A percentile compares a stretch with the other conserved stretches of the same genome.
Conservation (phyloP, 139 green algal species). For the Picochlorum sp. region DNA sequence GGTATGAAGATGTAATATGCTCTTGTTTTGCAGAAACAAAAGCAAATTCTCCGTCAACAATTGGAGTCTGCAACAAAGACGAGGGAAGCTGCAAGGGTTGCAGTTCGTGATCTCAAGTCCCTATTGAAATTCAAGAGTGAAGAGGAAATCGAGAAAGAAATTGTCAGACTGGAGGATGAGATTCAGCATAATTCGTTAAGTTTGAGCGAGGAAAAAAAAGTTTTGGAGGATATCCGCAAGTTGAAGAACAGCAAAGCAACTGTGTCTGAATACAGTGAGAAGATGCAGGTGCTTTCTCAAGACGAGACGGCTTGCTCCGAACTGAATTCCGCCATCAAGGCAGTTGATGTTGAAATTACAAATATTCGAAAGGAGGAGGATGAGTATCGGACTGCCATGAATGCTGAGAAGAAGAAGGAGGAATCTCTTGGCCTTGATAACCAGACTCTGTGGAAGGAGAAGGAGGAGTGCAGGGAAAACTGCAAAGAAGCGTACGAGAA, state of each 20-base stretch:
- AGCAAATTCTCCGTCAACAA: slow-evolving; percentile 13
- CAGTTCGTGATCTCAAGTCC: slow-evolving; percentile 16
- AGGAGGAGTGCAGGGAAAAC: slow-evolving; percentile 23
- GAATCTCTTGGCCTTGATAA: neutral
- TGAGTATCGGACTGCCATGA: slow-evolving; percentile 3
- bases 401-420: neutral
- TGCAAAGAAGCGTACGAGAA: slow-evolving; percentile 34
- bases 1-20: neutral
- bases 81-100: slow-evolving; percentile 4
- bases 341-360: slow-evolving; percentile 15
- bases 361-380: slow-evolving; percentile 19
- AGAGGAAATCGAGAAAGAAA: slow-evolving; percentile 22
- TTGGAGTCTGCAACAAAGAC: slow-evolving; percentile 15
- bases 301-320: slow-evolving; percentile 9
- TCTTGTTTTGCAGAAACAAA: slow-evolving; percentile 16
- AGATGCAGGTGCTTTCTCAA: slow-evolving; percentile 8
- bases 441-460: slow-evolving; percentile 8
- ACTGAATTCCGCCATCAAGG: slow-evolving; percentile 13
- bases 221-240: slow-evolving; percentile 24
- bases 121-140: slow-evolving; percentile 27
- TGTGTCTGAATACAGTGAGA: slow-evolving; percentile 4
- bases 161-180: slow-evolving; percentile 15
- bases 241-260: slow-evolving; percentile 13
- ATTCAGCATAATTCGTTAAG: slow-evolving; percentile 15
- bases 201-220: slow-evolving; percentile 28